Conservation (phyloP, 2,329 filamentous ascomycete genomes). For the Emericellopsis cladophorae region DNA sequence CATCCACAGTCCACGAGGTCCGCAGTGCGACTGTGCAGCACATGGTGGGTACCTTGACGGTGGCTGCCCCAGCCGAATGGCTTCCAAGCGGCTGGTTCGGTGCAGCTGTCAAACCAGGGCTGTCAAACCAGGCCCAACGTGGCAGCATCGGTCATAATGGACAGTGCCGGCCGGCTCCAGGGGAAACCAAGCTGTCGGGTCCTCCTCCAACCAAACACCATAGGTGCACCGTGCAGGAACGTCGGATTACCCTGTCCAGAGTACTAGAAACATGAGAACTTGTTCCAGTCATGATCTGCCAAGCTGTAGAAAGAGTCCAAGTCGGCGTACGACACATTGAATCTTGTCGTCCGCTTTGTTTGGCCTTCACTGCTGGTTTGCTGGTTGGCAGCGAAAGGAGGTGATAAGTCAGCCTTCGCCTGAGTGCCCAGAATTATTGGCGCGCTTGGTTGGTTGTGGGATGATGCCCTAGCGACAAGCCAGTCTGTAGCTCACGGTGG, state of each 20-base stretch:
- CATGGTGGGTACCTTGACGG: neutral
- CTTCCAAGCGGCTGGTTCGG: neutral
- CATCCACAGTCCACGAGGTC: neutral
- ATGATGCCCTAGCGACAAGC: too few relatives aligned
- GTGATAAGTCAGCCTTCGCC: too few relatives aligned
- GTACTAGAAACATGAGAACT: too few relatives aligned
- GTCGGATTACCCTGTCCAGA: neutral
- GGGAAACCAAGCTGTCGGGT: neutral
- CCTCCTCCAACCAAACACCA: neutral
- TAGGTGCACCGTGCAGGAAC: neutral
- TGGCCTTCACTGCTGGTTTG: too few relatives aligned
- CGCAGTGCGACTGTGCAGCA: neutral
- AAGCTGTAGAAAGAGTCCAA: too few relatives aligned
- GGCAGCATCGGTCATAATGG: conserved; percentile 1
- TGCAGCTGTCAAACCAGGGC: conserved; percentile 4
- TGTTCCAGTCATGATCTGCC: too few relatives aligned
- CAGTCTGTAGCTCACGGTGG: too few relatives aligned
- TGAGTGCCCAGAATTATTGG: too few relatives aligned
- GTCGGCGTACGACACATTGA: too few relatives aligned
- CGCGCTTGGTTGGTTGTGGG: too few relatives aligned
- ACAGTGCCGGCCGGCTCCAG: conserved; percentile 1
- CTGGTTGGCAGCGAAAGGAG: too few relatives aligned
- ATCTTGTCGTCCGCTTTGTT: too few relatives aligned
- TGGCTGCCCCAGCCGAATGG: conserved; percentile 1
- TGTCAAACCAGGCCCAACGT: conserved; percentile 5